These are phyloP conservation scores for Ustilago bromivora DNA, from an alignment of 1,284 basidiomycete species.

Conservation along the genomic window DNA sequence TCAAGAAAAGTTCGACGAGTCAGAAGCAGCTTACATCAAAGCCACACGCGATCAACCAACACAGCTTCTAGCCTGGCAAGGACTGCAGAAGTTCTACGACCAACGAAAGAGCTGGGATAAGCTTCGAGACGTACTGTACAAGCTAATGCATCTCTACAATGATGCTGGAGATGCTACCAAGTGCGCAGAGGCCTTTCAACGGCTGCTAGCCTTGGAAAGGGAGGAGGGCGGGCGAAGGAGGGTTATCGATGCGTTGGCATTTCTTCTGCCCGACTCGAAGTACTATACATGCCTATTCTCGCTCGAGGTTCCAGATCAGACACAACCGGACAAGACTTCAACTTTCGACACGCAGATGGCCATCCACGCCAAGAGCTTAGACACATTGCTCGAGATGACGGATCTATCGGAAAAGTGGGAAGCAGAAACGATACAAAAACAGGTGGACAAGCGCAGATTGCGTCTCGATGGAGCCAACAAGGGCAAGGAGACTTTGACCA, in stretches of 20 bases:
- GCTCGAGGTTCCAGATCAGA: constrained; percentile 81
- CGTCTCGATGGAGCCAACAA: constrained; percentile 62
- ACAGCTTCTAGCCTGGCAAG: constrained; percentile 70
- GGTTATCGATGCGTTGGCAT: constrained; percentile 73
- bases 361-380: constrained; percentile 74
- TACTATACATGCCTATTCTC: constrained; percentile 77
- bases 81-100: constrained; percentile 70
- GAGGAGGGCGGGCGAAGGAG: constrained; percentile 72
- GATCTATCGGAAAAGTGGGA: constrained; percentile 55
- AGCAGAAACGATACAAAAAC: constrained; percentile 53
- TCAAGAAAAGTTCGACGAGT: constrained; percentile 46
- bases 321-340: constrained; percentile 74
- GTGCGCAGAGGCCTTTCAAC: constrained; percentile 83
- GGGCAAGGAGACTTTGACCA: constrained; percentile 48
- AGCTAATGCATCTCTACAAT: constrained; percentile 63
- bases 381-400: constrained; percentile 58
- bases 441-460: constrained; percentile 58
- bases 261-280: constrained; percentile 82
- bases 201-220: constrained; percentile 77
- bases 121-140: constrained; percentile 58
- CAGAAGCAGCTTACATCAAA: constrained; percentile 64
- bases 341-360: constrained; percentile 74
- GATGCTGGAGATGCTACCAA: constrained; percentile 76
- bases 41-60: constrained; percentile 67
- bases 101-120: constrained; percentile 66